Evolutionary conservation across 1,284 basidiomycete species (phyloP).

Genomic region (Thecaphora frezii): DNA sequence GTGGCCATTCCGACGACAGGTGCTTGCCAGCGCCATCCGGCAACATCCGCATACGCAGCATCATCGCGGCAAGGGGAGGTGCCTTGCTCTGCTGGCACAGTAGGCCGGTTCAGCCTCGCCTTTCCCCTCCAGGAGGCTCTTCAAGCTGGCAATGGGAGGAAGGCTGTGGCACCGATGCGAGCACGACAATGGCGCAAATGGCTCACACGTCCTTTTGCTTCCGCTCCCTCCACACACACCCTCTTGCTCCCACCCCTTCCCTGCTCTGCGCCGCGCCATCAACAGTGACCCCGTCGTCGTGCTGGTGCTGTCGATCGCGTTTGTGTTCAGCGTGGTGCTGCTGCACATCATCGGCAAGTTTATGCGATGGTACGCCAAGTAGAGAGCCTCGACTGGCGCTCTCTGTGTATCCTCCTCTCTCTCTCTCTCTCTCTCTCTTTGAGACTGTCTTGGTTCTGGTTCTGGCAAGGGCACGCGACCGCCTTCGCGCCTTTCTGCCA

Average conservation of each 20-base stretch:
- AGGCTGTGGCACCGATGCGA: no score
- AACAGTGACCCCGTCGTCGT: constrained; percentile 94
- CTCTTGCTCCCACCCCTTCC: neutral
- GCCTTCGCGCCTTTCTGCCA: no score
- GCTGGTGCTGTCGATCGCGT: constrained; percentile 91
- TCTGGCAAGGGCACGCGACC: no score
- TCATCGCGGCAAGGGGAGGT: no score
- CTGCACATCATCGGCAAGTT: constrained; percentile 96
- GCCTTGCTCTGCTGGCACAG: no score
- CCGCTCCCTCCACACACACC: neutral
- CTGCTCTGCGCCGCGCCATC: no score
- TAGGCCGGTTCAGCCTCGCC: no score
- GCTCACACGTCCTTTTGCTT: neutral
- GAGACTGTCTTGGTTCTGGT: neutral
- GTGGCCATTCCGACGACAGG: neutral
- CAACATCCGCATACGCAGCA: no score
- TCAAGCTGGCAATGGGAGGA: no score
- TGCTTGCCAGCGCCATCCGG: no score
- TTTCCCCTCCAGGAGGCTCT: no score
- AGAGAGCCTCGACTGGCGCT: neutral
- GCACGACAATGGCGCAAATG: no score
- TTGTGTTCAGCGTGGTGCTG: constrained; percentile 98
- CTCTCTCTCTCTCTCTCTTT: constrained; percentile 1
- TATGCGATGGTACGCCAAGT: constrained; percentile 86
- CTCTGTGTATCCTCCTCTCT: neutral